These are phyloP conservation scores for Castanopsis chinensis DNA, from an alignment of 306 rosid genomes.

Conservation along the genomic window DNA sequence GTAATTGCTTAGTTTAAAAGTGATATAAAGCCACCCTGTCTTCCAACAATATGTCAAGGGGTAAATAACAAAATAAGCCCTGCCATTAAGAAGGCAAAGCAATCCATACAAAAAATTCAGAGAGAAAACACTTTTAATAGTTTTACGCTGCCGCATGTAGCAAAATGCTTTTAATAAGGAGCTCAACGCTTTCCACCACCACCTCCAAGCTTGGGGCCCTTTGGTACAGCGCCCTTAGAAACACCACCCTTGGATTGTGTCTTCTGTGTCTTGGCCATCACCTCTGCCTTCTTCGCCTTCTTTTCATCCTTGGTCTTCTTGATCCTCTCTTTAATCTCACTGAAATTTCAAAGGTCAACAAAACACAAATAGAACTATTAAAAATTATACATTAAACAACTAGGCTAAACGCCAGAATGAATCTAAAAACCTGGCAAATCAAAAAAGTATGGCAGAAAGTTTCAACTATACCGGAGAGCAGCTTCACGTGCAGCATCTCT, in stretches of 20 bases:
- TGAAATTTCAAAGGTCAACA: not conserved
- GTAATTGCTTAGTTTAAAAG: not conserved
- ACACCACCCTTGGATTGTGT: slow-evolving; percentile 30
- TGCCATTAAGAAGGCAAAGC: slow-evolving; percentile 14
- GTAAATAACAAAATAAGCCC: slow-evolving; percentile 3
- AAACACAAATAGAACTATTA: not conserved
- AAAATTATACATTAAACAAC: not conserved
- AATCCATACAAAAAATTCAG: slow-evolving; percentile 6
- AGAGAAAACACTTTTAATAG: not conserved
- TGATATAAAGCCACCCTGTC: not conserved
- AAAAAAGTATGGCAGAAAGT: not conserved
- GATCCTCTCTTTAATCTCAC: slow-evolving; percentile 50
- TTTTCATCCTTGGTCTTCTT: slow-evolving; percentile 56
- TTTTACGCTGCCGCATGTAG: not conserved
- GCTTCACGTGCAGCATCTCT: slow-evolving; percentile 55
- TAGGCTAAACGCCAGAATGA: not conserved
- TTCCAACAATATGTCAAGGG: not conserved
- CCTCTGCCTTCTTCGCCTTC: slow-evolving; percentile 48
- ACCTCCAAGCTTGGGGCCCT: slow-evolving; percentile 56
- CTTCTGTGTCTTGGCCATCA: slow-evolving; percentile 34
- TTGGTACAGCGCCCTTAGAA: slow-evolving; percentile 37
- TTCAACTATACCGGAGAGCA: slow-evolving; percentile 41
- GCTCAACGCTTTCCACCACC: slow-evolving; percentile 52
- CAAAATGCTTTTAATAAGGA: not conserved
- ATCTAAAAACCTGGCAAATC: not conserved